Evolutionary conservation across 192 early-diverging fungal species (phyloP).

Genomic region (Dissophora ornata): DNA sequence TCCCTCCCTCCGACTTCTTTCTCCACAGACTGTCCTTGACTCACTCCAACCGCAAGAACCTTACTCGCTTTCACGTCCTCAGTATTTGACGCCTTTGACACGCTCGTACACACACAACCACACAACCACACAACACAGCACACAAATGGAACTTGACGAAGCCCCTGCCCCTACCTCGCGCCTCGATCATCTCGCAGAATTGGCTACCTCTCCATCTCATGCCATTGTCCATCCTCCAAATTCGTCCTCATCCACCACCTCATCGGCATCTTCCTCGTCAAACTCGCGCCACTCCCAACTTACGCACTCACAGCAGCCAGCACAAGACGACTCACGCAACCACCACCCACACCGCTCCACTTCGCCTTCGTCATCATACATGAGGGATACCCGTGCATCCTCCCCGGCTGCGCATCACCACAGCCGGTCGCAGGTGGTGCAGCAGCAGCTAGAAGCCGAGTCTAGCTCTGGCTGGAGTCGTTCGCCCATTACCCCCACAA

Average conservation of each 20-base stretch:
- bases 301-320: slow-evolving; percentile 2
- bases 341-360: slow-evolving; percentile 2
- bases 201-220: slow-evolving; percentile 48
- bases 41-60: not conserved
- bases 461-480: slow-evolving; percentile 23
- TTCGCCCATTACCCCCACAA: slow-evolving; percentile 49
- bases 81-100: no score
- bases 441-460: slow-evolving; percentile 40
- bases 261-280: slow-evolving; percentile 10
- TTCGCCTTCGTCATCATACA: slow-evolving; percentile 3
- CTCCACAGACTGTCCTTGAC: not conserved
- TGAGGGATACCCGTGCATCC: slow-evolving; percentile 15
- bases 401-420: slow-evolving; percentile 12
- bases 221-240: slow-evolving; percentile 17
- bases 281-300: slow-evolving; percentile 3
- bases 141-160: slow-evolving; percentile 52
- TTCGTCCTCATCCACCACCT: slow-evolving; percentile 14
- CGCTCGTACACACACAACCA: no score
- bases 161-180: slow-evolving; percentile 45
- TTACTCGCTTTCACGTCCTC: not conserved
- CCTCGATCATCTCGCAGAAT: slow-evolving; percentile 50
- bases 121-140: no score
- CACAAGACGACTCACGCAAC: slow-evolving; percentile 14
- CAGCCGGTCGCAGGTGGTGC: slow-evolving; percentile 23
- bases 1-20: not conserved